Percentiles rank a stretch among this genome's conserved stretches.
Conservation (phyloP, 805 yeast genomes). For the Vanderwaltozyma tropicalis region DNA sequence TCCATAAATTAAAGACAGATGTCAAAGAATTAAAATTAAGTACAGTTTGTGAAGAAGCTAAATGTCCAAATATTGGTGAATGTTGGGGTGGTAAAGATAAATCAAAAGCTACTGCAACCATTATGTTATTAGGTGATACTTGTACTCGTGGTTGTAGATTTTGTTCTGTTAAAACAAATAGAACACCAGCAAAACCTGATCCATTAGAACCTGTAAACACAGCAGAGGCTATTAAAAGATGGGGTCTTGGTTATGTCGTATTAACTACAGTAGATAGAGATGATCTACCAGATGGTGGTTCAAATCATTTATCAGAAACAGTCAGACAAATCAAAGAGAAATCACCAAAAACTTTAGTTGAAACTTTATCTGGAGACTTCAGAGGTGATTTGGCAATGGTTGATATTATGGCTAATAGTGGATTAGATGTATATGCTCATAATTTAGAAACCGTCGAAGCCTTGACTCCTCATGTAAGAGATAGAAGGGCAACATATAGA, state of each 20-base stretch:
- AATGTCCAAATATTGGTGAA: slow-evolving; percentile 98
- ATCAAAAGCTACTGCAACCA: slow-evolving; percentile 80
- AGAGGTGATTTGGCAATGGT: slow-evolving; percentile 82
- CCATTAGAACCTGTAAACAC: slow-evolving; percentile 97
- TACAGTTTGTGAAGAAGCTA: slow-evolving; percentile 97
- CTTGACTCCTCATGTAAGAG: slow-evolving; percentile 89
- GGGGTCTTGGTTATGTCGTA: slow-evolving; percentile 98
- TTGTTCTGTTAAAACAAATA: slow-evolving; percentile 90
- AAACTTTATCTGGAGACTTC: slow-evolving; percentile 91
- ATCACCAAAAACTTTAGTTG: slow-evolving; percentile 86
- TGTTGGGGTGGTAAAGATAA: slow-evolving; percentile 95
- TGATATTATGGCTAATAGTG: slow-evolving; percentile 67
- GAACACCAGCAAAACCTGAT: slow-evolving; percentile 81
- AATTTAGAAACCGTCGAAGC: slow-evolving; percentile 94
- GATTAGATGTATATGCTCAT: slow-evolving; percentile 94
- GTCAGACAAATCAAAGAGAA: slow-evolving; percentile 74
- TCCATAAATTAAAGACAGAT: slow-evolving; percentile 70
- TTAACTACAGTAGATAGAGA: slow-evolving; percentile 96
- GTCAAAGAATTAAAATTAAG: slow-evolving; percentile 79
- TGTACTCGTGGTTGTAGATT: slow-evolving; percentile 99
- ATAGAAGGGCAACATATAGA: slow-evolving; percentile 89
- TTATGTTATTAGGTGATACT: slow-evolving; percentile 96
- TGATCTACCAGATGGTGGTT: slow-evolving; percentile 88
- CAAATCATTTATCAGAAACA: slow-evolving; percentile 81
- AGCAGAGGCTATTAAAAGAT: slow-evolving; percentile 90